phyloP scores from a whole-genome alignment of 176 grass and related monocot species.

The Triticum aestivum region DNA sequence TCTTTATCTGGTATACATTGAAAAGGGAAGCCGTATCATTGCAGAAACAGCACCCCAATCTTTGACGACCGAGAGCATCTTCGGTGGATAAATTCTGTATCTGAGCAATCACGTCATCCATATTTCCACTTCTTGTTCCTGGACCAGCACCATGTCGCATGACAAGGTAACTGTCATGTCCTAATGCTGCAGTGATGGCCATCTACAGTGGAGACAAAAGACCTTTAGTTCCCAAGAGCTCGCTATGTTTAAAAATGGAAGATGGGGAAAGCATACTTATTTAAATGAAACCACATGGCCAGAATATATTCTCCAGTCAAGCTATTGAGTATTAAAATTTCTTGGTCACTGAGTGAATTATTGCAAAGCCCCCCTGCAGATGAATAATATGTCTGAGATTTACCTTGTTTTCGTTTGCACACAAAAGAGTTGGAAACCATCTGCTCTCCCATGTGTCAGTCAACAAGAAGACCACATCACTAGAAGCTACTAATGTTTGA shows the following conservation, averaged over 20 bases:
- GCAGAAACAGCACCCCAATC: conserved; percentile 94
- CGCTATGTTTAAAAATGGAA: background rate
- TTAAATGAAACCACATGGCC: background rate
- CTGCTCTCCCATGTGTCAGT: conserved; percentile 84
- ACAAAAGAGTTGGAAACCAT: conserved; percentile 90
- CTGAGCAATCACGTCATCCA: conserved; percentile 30
- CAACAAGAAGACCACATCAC: conserved; percentile 82
- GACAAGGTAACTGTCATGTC: conserved; percentile 84
- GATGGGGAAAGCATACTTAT: background rate
- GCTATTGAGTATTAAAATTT: background rate
- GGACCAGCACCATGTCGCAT: conserved; percentile 93
- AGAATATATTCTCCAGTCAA: conserved; percentile 6
- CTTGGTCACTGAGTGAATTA: conserved; percentile 4
- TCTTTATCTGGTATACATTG: conserved; percentile 44
- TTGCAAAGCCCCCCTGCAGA: background rate
- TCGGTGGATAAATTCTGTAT: conserved; percentile 33
- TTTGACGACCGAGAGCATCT: conserved; percentile 43
- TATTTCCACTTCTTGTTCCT: conserved; percentile 27
- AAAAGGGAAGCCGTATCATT: conserved; percentile 54
- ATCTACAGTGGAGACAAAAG: conserved; percentile 44
- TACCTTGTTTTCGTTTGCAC: conserved; percentile 85
- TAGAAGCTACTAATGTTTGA: conserved; percentile 63
- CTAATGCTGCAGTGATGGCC: conserved; percentile 69
- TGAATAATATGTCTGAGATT: conserved; percentile 17
- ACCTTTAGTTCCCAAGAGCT: conserved; percentile 34